Conservation (phyloP, 257 asterid genomes). For the Ligustrum vulgare region DNA sequence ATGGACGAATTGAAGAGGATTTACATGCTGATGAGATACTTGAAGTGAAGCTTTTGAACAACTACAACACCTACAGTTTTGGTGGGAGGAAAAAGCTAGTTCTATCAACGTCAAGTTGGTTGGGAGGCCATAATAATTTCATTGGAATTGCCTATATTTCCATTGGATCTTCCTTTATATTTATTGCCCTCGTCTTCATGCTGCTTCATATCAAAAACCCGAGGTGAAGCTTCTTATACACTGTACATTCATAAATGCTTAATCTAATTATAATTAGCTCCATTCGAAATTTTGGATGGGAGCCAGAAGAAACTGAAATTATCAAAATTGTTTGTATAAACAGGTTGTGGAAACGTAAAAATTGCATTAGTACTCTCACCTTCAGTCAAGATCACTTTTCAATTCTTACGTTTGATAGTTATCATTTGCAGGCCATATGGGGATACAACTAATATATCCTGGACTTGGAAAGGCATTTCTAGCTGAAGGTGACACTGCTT, state of each 20-base stretch:
- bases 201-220: constrained; percentile 60
- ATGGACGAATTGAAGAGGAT: constrained; percentile 74
- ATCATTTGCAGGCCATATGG: constrained; percentile 44
- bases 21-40: constrained; percentile 52
- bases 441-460: constrained; percentile 45
- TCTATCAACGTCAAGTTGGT: constrained; percentile 67
- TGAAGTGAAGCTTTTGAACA: constrained; percentile 52
- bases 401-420: constrained; percentile 13
- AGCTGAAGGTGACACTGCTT: constrained; percentile 36
- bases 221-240: constrained; percentile 39
- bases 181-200: constrained; percentile 54
- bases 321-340: neutral
- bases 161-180: constrained; percentile 45
- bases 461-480: constrained; percentile 43
- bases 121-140: constrained; percentile 71
- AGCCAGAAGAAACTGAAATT: neutral
- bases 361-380: neutral
- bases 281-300: neutral
- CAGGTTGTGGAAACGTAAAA: neutral
- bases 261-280: neutral
- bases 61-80: constrained; percentile 78
- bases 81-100: constrained; percentile 71
- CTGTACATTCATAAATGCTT: neutral
- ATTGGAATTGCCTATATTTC: constrained; percentile 60
- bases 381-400: neutral